Evolutionary conservation across 192 early-diverging fungal species (phyloP).

Genomic region (Polychytrium aggregatum): DNA sequence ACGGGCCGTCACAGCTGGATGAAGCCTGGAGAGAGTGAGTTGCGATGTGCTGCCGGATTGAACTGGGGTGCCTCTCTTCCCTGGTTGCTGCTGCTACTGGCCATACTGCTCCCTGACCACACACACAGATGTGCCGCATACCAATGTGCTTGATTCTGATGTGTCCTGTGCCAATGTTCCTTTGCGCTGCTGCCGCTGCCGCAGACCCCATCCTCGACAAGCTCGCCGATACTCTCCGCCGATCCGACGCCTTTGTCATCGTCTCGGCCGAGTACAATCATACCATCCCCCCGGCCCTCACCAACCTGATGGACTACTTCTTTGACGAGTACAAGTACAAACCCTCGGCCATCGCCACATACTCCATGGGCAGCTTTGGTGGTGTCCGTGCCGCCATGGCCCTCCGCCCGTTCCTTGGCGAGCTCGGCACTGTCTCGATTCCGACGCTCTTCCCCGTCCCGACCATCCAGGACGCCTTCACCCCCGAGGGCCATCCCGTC

Average conservation of each 20-base stretch:
- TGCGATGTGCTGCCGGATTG: too few relatives aligned
- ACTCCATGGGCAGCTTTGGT: slow-evolving; percentile 17
- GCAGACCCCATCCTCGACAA: slow-evolving; percentile 8
- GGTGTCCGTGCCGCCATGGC: slow-evolving; percentile 14
- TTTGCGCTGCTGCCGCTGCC: too few relatives aligned
- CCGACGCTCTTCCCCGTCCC: slow-evolving; percentile 14
- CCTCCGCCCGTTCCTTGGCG: slow-evolving; percentile 7
- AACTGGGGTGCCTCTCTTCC: too few relatives aligned
- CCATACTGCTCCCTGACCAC: too few relatives aligned
- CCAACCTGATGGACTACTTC: slow-evolving; percentile 25
- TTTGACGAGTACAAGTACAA: slow-evolving; percentile 13
- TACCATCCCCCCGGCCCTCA: slow-evolving; percentile 20
- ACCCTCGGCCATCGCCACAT: slow-evolving; percentile 18
- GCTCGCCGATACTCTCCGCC: slow-evolving; percentile 1
- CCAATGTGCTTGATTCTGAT: too few relatives aligned
- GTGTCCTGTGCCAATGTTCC: too few relatives aligned
- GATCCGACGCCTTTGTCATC: slow-evolving; percentile 19
- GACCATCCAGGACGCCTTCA: slow-evolving; percentile 5
- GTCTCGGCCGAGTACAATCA: slow-evolving; percentile 23
- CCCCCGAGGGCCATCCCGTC: too few relatives aligned
- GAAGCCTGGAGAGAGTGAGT: too few relatives aligned
- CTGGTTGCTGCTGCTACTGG: too few relatives aligned
- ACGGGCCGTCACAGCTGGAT: too few relatives aligned
- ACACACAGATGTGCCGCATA: too few relatives aligned
- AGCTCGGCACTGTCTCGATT: slow-evolving; percentile 13